Percentiles rank a stretch among this genome's conserved stretches.
Conservation (phyloP, 352 stramenopile genomes). For the Phytophthora ramorum region DNA sequence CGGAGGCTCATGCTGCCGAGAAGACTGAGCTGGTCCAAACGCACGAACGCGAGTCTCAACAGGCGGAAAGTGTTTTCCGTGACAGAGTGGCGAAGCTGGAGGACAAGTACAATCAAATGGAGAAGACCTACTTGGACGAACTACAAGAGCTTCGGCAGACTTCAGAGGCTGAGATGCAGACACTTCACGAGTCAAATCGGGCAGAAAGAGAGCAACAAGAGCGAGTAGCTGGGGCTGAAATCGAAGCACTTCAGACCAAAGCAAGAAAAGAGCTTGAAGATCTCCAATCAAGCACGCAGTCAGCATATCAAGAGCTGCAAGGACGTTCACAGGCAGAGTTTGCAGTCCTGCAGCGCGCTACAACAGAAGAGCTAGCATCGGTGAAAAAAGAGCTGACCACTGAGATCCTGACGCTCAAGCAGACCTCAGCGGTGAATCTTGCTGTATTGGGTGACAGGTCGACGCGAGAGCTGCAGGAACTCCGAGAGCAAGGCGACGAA, state of each 20-base stretch:
- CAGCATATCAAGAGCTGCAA: constrained; percentile 36
- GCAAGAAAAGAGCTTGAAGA: constrained; percentile 36
- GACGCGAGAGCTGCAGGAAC: constrained; percentile 29
- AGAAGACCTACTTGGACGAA: constrained; percentile 44
- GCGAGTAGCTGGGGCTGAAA: constrained; percentile 24
- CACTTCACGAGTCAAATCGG: constrained; percentile 30
- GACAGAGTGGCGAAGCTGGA: constrained; percentile 41
- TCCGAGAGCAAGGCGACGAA: constrained; percentile 34
- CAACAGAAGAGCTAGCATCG: constrained; percentile 19
- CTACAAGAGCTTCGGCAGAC: constrained; percentile 42
- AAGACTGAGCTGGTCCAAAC: constrained; percentile 30
- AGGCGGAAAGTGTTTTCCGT: constrained; percentile 37
- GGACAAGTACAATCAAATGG: constrained; percentile 30
- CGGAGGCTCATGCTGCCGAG: constrained; percentile 45
- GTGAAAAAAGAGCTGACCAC: constrained; percentile 20
- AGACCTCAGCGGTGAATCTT: constrained; percentile 32
- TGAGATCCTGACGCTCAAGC: constrained; percentile 36
- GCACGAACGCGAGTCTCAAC: constrained; percentile 33
- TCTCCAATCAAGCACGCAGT: constrained; percentile 13
- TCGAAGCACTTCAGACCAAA: constrained; percentile 33
- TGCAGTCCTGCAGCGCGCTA: constrained; percentile 24
- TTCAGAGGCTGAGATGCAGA: constrained; percentile 28
- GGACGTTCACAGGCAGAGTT: constrained; percentile 29
- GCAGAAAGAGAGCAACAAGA: constrained; percentile 29
- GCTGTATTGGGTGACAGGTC: constrained; percentile 30